A percentile compares a stretch with the other conserved stretches of the same genome.
Conservation (phyloP, 2,329 filamentous ascomycete species). For the Aureobasidium zeae region DNA sequence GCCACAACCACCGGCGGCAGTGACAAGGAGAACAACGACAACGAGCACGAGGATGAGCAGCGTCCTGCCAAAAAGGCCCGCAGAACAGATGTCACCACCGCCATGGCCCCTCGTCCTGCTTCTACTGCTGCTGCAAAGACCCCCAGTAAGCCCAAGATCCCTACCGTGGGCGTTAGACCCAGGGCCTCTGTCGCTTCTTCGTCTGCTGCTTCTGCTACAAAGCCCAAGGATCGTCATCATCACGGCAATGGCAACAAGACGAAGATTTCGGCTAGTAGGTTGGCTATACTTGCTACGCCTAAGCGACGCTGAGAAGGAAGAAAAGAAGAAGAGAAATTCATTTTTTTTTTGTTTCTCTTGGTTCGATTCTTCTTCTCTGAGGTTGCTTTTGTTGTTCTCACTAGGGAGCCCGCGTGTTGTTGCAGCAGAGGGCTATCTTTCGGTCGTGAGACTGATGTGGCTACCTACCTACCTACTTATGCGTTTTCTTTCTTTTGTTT, state of each 20-base stretch:
- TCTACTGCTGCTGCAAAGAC: conserved; percentile 20
- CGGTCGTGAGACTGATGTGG: too few species aligned
- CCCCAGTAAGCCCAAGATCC: conserved; percentile 19
- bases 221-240: conserved; percentile 23
- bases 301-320: conserved; percentile 16
- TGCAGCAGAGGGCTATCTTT: too few species aligned
- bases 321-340: background rate
- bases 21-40: conserved; percentile 37
- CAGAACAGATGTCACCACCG: conserved; percentile 2
- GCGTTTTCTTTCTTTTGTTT: too few species aligned
- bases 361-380: too few species aligned
- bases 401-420: too few species aligned
- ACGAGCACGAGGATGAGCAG: conserved; percentile 24
- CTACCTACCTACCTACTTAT: too few species aligned
- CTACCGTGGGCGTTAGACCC: conserved; percentile 28
- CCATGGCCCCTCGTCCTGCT: conserved; percentile 22
- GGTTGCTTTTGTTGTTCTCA: too few species aligned
- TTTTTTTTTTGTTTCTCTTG: background rate
- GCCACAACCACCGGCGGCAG: background rate
- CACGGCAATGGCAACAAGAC: too few species aligned
- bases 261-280: conserved; percentile 15
- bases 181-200: too few species aligned
- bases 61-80: conserved; percentile 18
- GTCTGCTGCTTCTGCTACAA: conserved; percentile 24
- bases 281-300: conserved; percentile 16